Percentiles rank a stretch among this genome's conserved stretches.
Evolutionary conservation across 306 rosid species (phyloP).

Genomic region (Fagus sylvatica): DNA sequence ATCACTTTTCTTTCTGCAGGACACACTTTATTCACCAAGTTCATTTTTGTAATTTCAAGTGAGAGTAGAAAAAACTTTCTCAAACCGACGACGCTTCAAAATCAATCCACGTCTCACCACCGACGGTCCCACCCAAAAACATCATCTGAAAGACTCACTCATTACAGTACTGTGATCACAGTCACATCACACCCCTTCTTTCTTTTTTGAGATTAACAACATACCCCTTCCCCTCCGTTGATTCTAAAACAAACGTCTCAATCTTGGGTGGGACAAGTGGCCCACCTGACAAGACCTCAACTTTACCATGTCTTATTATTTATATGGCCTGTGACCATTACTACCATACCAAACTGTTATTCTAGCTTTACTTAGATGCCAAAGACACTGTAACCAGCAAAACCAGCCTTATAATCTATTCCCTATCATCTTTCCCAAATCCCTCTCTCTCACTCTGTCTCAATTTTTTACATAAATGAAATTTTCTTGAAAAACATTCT

Average conservation of each 20-base stretch:
- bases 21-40: neutral
- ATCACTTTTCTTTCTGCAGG: too few relatives aligned
- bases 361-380: conserved; percentile 15
- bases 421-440: conserved; percentile 27
- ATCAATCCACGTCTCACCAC: conserved; percentile 5
- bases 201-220: neutral
- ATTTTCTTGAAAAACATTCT: conserved; percentile 4
- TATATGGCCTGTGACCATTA: conserved; percentile 30
- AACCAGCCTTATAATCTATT: conserved; percentile 31
- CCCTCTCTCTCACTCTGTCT: conserved; percentile 15
- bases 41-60: conserved; percentile 20
- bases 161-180: conserved; percentile 17
- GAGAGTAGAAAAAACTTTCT: neutral
- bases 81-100: conserved; percentile 37
- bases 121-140: conserved; percentile 28
- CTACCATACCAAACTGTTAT: conserved; percentile 14
- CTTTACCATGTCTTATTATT: conserved; percentile 6
- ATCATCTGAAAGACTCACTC: conserved; percentile 12
- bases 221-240: conserved; percentile 14
- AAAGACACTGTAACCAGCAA: conserved; percentile 31
- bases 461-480: conserved; percentile 28
- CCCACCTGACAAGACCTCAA: conserved; percentile 7
- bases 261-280: too few relatives aligned
- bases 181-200: conserved; percentile 18
- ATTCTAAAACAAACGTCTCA: neutral